Evolutionary conservation across 805 yeast genomes (phyloP), one percentile per base, ranked within the genome.

Genomic region (Starmerella bacillaris): DNA sequence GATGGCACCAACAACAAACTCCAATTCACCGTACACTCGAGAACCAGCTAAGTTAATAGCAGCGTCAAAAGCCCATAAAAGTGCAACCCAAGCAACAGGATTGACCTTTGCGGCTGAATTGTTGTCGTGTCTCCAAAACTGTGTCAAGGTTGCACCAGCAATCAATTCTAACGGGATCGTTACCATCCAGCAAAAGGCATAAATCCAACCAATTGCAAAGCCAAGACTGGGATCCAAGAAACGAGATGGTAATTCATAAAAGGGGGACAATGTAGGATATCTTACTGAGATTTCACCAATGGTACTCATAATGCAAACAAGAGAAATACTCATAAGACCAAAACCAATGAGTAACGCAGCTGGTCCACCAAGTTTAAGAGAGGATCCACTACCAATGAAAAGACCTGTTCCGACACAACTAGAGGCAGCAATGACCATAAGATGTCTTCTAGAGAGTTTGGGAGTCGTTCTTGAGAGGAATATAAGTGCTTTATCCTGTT

Each of bases 391-490:
- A 48, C 82, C 82, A 36, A 74, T 74, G 42, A 75, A 67, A 37
- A 74, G 56, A 54, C 82, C 80, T 1, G 80, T 72, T 46, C 82
- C 82, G 31, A 73, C 70, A 45, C 86, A 78, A 45, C 89, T 86
- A 45, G 89, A 92, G 44, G 79, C 70, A 43, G 89, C 77, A 50
- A 75, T 71, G 77, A 75, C 71, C 37, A 72, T 64, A 42, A 73
- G 63, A 49, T 74, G 82, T 35, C 82, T 37, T 27, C 43, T 40
- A 20, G 40, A 34, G 12, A 47, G 39, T 20, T 35, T 26, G 54
- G 32, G 77, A 66, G 42, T 64, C 59, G 39, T 64, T 49, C 34
- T 57, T 57, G 40, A 62, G 34, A 35, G 48, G 38, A 31, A 47
- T 46, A 32, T 38, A 32, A 35, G 33, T 3, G 51, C 50, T 30